These are phyloP conservation scores for Curvularia verruculosa DNA, from an alignment of 2,329 filamentous ascomycete genomes.

Conservation along the genomic window DNA sequence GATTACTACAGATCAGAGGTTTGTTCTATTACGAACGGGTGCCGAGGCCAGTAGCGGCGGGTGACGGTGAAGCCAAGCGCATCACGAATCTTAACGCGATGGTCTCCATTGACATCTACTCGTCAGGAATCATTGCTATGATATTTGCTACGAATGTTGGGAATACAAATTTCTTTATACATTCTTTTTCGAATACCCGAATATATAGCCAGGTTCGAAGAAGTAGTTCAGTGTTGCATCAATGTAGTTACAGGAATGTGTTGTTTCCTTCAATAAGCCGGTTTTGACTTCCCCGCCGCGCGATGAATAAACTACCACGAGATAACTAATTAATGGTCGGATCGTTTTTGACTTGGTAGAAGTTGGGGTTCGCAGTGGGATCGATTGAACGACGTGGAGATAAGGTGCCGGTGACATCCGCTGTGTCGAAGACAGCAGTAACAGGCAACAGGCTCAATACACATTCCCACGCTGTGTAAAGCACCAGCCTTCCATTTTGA, in stretches of 20 bases:
- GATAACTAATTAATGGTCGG: neutral
- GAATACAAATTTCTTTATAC: neutral
- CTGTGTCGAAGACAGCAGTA: neutral
- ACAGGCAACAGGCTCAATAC: neutral
- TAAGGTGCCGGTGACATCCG: neutral
- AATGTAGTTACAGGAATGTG: neutral
- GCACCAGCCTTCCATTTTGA: neutral
- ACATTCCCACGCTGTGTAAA: neutral
- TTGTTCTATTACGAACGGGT: neutral
- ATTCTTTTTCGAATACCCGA: neutral
- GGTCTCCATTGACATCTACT: neutral
- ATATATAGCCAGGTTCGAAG: neutral
- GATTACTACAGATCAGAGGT: too few relatives aligned
- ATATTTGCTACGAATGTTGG: neutral
- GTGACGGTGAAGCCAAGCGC: too few relatives aligned
- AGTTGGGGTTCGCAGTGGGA: neutral
- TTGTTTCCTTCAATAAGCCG: neutral
- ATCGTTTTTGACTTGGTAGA: neutral
- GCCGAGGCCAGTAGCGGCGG: neutral
- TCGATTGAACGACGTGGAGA: neutral
- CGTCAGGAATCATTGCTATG: neutral
- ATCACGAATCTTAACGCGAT: neutral
- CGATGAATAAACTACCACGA: neutral
- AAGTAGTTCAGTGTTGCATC: neutral
- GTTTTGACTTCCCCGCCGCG: neutral